Conservation (phyloP, 2,329 filamentous ascomycete species). For the Cladorrhinum sp. region DNA sequence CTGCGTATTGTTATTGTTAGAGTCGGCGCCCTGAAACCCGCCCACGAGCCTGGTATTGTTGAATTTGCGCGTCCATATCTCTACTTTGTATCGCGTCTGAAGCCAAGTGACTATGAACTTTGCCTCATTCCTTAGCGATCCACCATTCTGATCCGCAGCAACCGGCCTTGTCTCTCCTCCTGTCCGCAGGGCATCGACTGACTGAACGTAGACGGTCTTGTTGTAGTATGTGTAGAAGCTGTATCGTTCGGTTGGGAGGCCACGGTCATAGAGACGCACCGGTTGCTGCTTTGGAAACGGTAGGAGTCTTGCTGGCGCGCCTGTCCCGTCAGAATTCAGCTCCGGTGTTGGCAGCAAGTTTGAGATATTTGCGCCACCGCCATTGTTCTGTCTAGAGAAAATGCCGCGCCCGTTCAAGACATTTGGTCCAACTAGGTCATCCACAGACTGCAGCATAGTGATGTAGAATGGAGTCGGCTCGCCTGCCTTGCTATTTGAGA, state of each 20-base stretch:
- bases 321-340: constrained; percentile 65
- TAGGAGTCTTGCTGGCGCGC: constrained; percentile 68
- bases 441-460: constrained; percentile 57
- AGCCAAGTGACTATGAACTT: constrained; percentile 56
- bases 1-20: constrained; percentile 34
- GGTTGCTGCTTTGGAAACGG: constrained; percentile 72
- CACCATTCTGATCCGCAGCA: constrained; percentile 53
- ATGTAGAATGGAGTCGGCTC: constrained; percentile 89
- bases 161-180: constrained; percentile 26
- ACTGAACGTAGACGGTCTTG: constrained; percentile 78
- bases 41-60: constrained; percentile 43
- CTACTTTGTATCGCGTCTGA: constrained; percentile 60
- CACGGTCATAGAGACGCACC: constrained; percentile 80
- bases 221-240: constrained; percentile 93
- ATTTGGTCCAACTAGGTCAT: constrained; percentile 27
- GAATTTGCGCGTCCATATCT: constrained; percentile 59
- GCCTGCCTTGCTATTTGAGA: constrained; percentile 66
- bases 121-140: constrained; percentile 51
- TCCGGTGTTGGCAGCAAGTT: constrained; percentile 61
- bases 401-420: constrained; percentile 19
- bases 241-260: constrained; percentile 78
- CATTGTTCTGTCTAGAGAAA: constrained; percentile 17
- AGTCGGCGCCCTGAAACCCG: constrained; percentile 27
- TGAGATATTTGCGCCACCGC: constrained; percentile 27
- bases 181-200: constrained; percentile 33